These are phyloP conservation scores for Bonia amplexicaulis DNA, from an alignment of 176 grass and related monocot genomes.

Conservation along the genomic window DNA sequence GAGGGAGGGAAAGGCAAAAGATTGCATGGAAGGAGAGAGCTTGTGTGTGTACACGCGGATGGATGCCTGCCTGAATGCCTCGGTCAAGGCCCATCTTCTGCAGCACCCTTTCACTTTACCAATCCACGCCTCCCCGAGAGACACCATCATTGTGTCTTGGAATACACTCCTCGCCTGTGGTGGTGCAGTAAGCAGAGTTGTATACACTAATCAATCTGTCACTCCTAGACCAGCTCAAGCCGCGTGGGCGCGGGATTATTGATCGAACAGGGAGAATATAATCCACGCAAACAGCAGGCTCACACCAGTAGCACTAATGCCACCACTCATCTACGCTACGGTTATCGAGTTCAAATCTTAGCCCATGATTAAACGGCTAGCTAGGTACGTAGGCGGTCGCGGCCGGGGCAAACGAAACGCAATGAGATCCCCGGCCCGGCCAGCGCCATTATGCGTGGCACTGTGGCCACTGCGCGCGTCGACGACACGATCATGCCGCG, in stretches of 20 bases:
- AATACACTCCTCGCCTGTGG: slow-evolving; percentile 67
- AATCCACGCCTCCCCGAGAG: slow-evolving; percentile 87
- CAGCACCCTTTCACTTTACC: slow-evolving; percentile 50
- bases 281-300: slow-evolving; percentile 28
- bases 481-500: slow-evolving; percentile 54
- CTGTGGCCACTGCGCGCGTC: slow-evolving; percentile 20
- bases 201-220: background rate
- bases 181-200: background rate
- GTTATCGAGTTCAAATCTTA: slow-evolving; percentile 52
- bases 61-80: background rate
- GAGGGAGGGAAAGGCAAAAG: background rate
- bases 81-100: slow-evolving; percentile 85
- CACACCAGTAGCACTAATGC: background rate
- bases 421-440: slow-evolving; percentile 33
- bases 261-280: slow-evolving; percentile 15
- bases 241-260: slow-evolving; percentile 35
- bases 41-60: background rate
- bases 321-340: slow-evolving; percentile 35
- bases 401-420: background rate
- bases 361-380: slow-evolving; percentile 43
- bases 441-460: slow-evolving; percentile 42
- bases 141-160: slow-evolving; percentile 98
- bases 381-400: background rate
- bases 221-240: background rate
- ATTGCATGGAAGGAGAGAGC: slow-evolving; percentile 40